These are phyloP conservation scores for Arthromyces matolae DNA, from an alignment of 768 basidiomycete genomes.

Conservation along the genomic window DNA sequence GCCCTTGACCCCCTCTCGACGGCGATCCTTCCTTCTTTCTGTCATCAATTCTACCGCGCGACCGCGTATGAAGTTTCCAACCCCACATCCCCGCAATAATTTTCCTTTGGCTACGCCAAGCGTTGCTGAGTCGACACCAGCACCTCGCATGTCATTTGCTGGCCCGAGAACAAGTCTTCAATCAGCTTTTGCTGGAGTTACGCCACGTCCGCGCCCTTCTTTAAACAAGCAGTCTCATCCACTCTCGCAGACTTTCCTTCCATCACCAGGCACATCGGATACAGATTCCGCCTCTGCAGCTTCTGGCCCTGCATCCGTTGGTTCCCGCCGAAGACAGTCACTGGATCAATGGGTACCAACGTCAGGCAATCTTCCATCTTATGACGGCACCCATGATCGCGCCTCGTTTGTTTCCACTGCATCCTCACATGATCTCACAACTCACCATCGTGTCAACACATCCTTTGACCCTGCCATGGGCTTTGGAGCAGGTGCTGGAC, in stretches of 20 bases:
- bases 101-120: constrained; percentile 31
- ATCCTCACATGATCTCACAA: constrained; percentile 85
- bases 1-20: constrained; percentile 67
- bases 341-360: constrained; percentile 23
- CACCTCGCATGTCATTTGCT: constrained; percentile 27
- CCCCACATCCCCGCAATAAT: constrained; percentile 54
- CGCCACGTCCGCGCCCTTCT: constrained; percentile 51
- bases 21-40: constrained; percentile 77
- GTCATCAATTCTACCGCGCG: constrained; percentile 82
- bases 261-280: constrained; percentile 37
- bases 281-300: constrained; percentile 29
- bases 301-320: constrained; percentile 18
- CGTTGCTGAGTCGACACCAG: constrained; percentile 32
- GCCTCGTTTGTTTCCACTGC: constrained; percentile 78
- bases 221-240: constrained; percentile 52
- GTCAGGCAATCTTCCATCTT: constrained; percentile 35
- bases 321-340: constrained; percentile 18
- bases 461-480: constrained; percentile 86
- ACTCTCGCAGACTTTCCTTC: constrained; percentile 49
- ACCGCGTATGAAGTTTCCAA: constrained; percentile 61
- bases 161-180: constrained; percentile 34
- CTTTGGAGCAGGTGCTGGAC: constrained; percentile 59
- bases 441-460: constrained; percentile 76
- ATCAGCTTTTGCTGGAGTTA: constrained; percentile 59
- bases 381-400: constrained; percentile 50